Conservation (phyloP, 805 yeast genomes). For the Pichia pseudocactophila region DNA sequence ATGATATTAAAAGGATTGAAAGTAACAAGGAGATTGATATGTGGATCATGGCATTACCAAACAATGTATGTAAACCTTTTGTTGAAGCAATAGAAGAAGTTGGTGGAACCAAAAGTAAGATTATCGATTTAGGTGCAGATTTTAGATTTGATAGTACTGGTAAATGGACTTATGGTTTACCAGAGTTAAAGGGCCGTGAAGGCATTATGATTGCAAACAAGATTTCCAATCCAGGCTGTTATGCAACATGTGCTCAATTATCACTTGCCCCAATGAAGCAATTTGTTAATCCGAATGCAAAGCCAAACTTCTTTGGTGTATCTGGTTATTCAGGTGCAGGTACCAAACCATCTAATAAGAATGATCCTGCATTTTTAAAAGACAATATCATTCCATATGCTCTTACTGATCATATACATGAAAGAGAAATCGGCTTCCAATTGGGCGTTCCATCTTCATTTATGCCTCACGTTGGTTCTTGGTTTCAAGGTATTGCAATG, state of each 20-base stretch:
- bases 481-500: constrained; percentile 98
- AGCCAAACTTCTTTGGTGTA: constrained; percentile 87
- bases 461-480: constrained; percentile 95
- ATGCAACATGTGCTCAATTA: constrained; percentile 96
- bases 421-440: constrained; percentile 79
- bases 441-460: constrained; percentile 77
- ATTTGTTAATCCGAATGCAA: constrained; percentile 43
- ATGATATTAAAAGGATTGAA: constrained; percentile 76
- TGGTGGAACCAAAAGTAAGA: constrained; percentile 56
- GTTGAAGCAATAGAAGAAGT: constrained; percentile 72
- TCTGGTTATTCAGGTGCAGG: constrained; percentile 99
- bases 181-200: constrained; percentile 73
- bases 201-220: constrained; percentile 62
- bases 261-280: constrained; percentile 82
- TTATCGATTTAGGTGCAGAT: constrained; percentile 91
- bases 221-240: constrained; percentile 97
- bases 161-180: constrained; percentile 91
- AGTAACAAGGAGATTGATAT: constrained; percentile 72
- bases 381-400: constrained; percentile 93
- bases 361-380: constrained; percentile 64
- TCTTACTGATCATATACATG: constrained; percentile 94
- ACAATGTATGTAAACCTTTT: constrained; percentile 89
- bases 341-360: constrained; percentile 95
- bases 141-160: constrained; percentile 85
- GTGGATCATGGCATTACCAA: constrained; percentile 99